Evolutionary conservation across 2,329 filamentous ascomycete species (phyloP).

Genomic region (Nemania sp.): DNA sequence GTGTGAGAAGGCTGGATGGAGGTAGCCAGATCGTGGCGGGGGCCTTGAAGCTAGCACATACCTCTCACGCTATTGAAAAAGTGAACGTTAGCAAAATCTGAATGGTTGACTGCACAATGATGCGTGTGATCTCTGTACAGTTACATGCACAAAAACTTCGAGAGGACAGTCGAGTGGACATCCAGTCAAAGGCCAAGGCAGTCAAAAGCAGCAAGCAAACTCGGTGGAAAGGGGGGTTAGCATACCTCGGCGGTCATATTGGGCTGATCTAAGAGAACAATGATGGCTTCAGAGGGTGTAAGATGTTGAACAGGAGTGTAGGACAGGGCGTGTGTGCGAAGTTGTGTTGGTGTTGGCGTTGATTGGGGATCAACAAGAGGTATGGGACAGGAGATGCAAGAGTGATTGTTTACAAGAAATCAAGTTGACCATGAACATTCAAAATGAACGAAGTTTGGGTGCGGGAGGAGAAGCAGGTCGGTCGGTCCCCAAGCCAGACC

Average conservation of each 20-base stretch:
- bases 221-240: constrained; percentile 30
- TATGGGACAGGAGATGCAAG: constrained; percentile 29
- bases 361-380: constrained; percentile 18
- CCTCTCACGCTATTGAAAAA: constrained; percentile 67
- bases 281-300: constrained; percentile 23
- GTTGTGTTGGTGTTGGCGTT: constrained; percentile 10
- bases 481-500: constrained; percentile 23
- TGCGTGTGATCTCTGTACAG: no score
- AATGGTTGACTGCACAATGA: constrained; percentile 32
- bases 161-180: neutral
- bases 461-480: constrained; percentile 30
- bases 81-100: constrained; percentile 34
- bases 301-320: constrained; percentile 3
- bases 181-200: constrained; percentile 13
- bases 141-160: constrained; percentile 10
- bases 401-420: constrained; percentile 39
- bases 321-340: neutral
- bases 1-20: constrained; percentile 21
- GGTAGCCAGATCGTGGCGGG: constrained; percentile 17
- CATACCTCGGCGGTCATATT: constrained; percentile 43
- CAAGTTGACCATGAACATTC: constrained; percentile 35
- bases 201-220: constrained; percentile 25
- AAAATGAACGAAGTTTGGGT: constrained; percentile 39
- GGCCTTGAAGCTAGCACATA: constrained; percentile 48
- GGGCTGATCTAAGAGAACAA: constrained; percentile 25